These are phyloP conservation scores for Saturnispora serradocipensis DNA, from an alignment of 805 yeast genomes.

Conservation along the genomic window DNA sequence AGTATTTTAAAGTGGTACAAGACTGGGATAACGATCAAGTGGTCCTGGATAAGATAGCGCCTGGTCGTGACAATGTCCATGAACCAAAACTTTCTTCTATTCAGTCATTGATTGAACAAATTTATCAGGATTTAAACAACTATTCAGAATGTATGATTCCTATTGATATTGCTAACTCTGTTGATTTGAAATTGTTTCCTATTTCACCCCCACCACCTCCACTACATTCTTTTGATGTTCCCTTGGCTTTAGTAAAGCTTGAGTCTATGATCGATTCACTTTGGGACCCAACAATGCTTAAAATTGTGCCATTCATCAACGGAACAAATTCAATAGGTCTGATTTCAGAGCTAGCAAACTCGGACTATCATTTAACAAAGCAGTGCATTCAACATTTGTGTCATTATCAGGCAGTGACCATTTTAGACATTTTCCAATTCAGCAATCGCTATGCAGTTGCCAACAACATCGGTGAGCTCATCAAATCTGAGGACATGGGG, in stretches of 20 bases:
- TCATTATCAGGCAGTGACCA: conserved; percentile 78
- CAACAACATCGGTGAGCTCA: conserved; percentile 58
- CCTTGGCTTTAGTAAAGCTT: conserved; percentile 77
- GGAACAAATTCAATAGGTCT: conserved; percentile 77
- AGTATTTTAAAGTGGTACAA: conserved; percentile 26
- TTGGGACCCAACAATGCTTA: conserved; percentile 97
- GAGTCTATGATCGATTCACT: conserved; percentile 69
- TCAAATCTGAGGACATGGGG: conserved; percentile 56
- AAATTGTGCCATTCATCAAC: conserved; percentile 75
- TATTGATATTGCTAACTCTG: conserved; percentile 77
- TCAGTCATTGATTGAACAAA: conserved; percentile 73
- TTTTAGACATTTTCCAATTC: conserved; percentile 85
- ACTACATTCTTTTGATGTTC: conserved; percentile 77
- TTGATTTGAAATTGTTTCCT: conserved; percentile 92
- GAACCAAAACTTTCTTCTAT: conserved; percentile 38
- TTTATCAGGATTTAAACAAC: conserved; percentile 89
- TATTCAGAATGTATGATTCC: conserved; percentile 96
- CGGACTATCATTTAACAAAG: conserved; percentile 68
- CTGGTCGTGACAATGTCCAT: conserved; percentile 16
- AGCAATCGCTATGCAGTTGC: conserved; percentile 85
- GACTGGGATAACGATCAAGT: conserved; percentile 24
- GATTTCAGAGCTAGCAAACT: conserved; percentile 71
- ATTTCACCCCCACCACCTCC: conserved; percentile 73
- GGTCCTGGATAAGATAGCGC: conserved; percentile 16
- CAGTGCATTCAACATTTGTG: conserved; percentile 87